Percentiles rank a stretch among this genome's conserved stretches.
phyloP scores from a whole-genome alignment of 1,139 yeast species.

The Lodderomyces oxycetoniae region DNA sequence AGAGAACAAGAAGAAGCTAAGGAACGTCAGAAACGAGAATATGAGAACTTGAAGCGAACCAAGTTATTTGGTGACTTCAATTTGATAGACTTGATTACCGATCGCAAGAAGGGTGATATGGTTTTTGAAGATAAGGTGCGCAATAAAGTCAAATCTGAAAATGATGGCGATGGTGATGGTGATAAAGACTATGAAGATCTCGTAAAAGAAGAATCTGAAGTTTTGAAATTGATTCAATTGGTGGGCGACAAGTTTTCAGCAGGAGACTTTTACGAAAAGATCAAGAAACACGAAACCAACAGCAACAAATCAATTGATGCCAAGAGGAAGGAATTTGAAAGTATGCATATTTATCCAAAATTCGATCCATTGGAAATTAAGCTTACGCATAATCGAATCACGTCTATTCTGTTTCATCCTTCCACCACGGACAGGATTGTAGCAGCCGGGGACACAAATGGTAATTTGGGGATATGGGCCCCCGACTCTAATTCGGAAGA shows the following conservation, averaged over 20 bases:
- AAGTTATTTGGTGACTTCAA: constrained; percentile 60
- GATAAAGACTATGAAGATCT: constrained; percentile 9
- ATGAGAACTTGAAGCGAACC: constrained; percentile 49
- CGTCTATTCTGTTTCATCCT: constrained; percentile 75
- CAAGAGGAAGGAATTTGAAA: constrained; percentile 50
- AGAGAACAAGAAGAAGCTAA: constrained; percentile 35
- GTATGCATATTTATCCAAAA: constrained; percentile 46
- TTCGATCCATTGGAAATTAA: constrained; percentile 70
- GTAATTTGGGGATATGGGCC: constrained; percentile 81
- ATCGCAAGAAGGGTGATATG: constrained; percentile 30
- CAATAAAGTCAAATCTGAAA: constrained; percentile 18
- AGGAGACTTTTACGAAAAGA: constrained; percentile 70
- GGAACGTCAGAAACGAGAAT: constrained; percentile 32
- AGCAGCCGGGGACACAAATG: constrained; percentile 82
- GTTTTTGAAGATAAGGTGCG: constrained; percentile 26
- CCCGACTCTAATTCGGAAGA: constrained; percentile 28
- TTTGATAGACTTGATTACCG: constrained; percentile 52
- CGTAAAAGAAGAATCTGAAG: constrained; percentile 29
- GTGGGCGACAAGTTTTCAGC: constrained; percentile 59
- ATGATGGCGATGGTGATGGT: constrained; percentile 13
- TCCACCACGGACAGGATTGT: constrained; percentile 55
- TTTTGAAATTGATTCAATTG: constrained; percentile 37
- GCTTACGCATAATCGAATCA: constrained; percentile 68
- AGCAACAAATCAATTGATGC: constrained; percentile 37
- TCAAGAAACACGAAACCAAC: constrained; percentile 25